These are phyloP conservation scores for Lactarius hatsudake DNA, from an alignment of 768 basidiomycete species.

Conservation along the genomic window DNA sequence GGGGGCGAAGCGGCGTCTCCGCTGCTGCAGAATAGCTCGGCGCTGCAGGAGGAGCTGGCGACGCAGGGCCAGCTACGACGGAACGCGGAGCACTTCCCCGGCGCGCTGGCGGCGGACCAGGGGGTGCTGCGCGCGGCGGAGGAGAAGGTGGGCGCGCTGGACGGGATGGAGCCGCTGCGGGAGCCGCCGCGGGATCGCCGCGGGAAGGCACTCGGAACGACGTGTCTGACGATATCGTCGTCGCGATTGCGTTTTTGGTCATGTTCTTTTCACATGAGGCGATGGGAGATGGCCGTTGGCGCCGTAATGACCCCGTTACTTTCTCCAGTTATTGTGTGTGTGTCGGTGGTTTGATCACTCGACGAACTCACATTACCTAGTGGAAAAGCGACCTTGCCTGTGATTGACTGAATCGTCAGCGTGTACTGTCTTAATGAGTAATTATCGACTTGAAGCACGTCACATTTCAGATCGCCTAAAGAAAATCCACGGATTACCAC, in stretches of 20 bases:
- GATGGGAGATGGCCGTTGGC: neutral
- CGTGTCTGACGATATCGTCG: conserved; percentile 51
- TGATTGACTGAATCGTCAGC: too few relatives aligned
- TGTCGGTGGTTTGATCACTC: too few relatives aligned
- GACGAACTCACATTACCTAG: too few relatives aligned
- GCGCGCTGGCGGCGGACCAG: conserved; percentile 71
- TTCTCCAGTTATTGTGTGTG: too few relatives aligned
- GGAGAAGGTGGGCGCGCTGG: conserved; percentile 66
- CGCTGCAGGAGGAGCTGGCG: conserved; percentile 70
- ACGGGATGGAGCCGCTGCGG: conserved; percentile 58
- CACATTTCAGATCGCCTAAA: too few relatives aligned
- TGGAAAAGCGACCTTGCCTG: too few relatives aligned
- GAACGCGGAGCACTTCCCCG: conserved; percentile 77
- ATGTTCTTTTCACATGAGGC: conserved; percentile 64
- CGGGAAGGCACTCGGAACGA: conserved; percentile 49
- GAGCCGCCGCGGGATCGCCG: conserved; percentile 44
- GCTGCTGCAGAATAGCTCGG: conserved; percentile 50
- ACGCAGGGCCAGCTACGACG: conserved; percentile 74
- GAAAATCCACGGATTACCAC: too few relatives aligned
- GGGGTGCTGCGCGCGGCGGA: conserved; percentile 62
- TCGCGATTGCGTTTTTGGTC: conserved; percentile 68
- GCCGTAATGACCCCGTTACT: too few relatives aligned
- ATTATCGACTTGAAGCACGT: too few relatives aligned
- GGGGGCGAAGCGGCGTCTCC: conserved; percentile 35
- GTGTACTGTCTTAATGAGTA: too few relatives aligned